A percentile compares a stretch with the other conserved stretches of the same genome.
Evolutionary conservation across 805 yeast species (phyloP).

Genomic region (Scheffersomyces coipomensis): DNA sequence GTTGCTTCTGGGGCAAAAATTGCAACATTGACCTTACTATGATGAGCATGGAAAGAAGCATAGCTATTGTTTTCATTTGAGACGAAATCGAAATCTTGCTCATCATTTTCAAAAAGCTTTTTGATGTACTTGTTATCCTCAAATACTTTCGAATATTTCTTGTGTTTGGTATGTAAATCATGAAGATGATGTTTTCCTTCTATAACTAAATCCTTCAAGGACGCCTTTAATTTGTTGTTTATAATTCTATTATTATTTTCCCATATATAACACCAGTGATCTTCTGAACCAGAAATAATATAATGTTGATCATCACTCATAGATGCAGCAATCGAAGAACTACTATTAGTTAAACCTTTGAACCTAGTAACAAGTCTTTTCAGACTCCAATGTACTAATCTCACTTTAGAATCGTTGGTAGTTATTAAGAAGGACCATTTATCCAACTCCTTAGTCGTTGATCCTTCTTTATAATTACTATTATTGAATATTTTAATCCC

Average conservation of each 20-base stretch:
- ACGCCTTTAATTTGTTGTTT: constrained; percentile 35
- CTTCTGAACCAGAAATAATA: constrained; percentile 81
- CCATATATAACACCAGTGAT: constrained; percentile 88
- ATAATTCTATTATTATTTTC: constrained; percentile 41
- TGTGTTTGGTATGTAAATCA: constrained; percentile 29
- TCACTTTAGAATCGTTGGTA: constrained; percentile 76
- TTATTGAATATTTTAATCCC: constrained; percentile 59
- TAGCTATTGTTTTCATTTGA: constrained; percentile 58
- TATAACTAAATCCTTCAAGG: constrained; percentile 31
- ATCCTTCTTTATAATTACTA: constrained; percentile 7
- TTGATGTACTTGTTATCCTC: constrained; percentile 26
- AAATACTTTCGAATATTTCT: constrained; percentile 24
- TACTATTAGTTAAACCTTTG: constrained; percentile 70
- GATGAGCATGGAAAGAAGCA: constrained; percentile 75
- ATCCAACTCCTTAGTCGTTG: constrained; percentile 21
- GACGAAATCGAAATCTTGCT: constrained; percentile 15
- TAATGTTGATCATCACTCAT: constrained; percentile 55
- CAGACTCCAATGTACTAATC: constrained; percentile 59
- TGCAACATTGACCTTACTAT: constrained; percentile 70
- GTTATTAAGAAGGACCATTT: constrained; percentile 53
- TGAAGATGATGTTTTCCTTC: constrained; percentile 33
- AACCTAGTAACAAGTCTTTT: constrained; percentile 61
- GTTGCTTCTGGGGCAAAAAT: constrained; percentile 75
- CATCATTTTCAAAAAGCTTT: constrained; percentile 25
- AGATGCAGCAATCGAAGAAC: constrained; percentile 70